phyloP scores from a whole-genome alignment of 1,284 basidiomycete species.

The Testicularia cyperi region DNA sequence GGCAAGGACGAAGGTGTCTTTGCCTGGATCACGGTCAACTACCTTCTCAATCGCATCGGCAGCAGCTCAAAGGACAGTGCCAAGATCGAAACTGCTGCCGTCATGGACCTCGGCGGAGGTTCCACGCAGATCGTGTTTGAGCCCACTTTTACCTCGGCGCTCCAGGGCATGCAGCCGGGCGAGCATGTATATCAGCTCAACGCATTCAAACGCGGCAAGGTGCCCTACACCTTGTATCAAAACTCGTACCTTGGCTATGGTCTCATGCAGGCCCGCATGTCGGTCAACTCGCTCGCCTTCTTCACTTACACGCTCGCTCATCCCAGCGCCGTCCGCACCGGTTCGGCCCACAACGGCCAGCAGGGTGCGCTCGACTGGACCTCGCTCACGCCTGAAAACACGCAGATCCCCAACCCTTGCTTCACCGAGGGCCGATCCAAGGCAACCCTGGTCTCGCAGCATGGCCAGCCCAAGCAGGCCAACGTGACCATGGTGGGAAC shows the following conservation, averaged over 20 bases:
- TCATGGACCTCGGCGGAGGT: conserved; percentile 92
- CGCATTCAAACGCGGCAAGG: conserved; percentile 50
- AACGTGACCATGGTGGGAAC: conserved; percentile 53
- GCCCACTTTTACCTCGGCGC: conserved; percentile 65
- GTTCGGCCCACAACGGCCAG: conserved; percentile 16
- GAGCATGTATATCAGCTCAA: conserved; percentile 88
- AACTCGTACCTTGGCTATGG: conserved; percentile 77
- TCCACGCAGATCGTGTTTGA: conserved; percentile 98
- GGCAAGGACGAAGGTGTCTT: conserved; percentile 90
- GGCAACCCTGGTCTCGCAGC: conserved; percentile 71
- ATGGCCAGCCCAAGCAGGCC: conserved; percentile 58
- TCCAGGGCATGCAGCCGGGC: conserved; percentile 70
- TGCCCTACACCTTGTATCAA: conserved; percentile 54
- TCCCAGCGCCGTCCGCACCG: conserved; percentile 45
- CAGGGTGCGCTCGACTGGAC: conserved; percentile 33
- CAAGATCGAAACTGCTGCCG: conserved; percentile 70
- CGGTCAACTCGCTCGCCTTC: conserved; percentile 83
- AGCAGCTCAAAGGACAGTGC: conserved; percentile 61
- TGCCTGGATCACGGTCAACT: conserved; percentile 98
- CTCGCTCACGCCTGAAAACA: conserved; percentile 58
- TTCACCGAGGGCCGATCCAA: conserved; percentile 71
- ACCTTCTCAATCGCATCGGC: conserved; percentile 62
- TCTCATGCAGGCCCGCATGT: conserved; percentile 82
- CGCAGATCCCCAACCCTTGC: conserved; percentile 74
- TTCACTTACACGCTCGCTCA: conserved; percentile 71